A percentile compares a stretch with the other conserved stretches of the same genome.
Evolutionary conservation across 176 grass and related monocot species (phyloP).

Genomic region (Areca catechu): DNA sequence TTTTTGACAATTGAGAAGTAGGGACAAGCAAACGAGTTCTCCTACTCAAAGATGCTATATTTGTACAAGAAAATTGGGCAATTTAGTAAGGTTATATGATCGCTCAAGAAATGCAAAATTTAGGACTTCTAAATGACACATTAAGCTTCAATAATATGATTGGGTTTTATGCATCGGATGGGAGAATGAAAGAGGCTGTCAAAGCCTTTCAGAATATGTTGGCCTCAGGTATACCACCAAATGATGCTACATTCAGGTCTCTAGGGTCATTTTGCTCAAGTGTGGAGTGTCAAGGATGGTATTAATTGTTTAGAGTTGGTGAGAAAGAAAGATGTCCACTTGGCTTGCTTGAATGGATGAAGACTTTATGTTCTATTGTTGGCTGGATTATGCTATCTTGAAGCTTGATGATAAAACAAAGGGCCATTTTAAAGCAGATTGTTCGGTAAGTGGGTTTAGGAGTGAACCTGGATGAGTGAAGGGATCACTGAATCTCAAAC

Average conservation of each 20-base stretch:
- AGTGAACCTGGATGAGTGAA: conserved; percentile 7
- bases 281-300: conserved; percentile 33
- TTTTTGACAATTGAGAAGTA: conserved; percentile 66
- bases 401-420: conserved; percentile 17
- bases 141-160: conserved; percentile 61
- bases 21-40: conserved; percentile 72
- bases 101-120: conserved; percentile 69
- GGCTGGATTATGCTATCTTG: conserved; percentile 23
- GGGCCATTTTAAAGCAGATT: conserved; percentile 8
- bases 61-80: conserved; percentile 63
- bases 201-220: conserved; percentile 74
- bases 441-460: background rate
- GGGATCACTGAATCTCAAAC: conserved; percentile 11
- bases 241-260: conserved; percentile 71
- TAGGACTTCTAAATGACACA: conserved; percentile 46
- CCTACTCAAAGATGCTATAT: conserved; percentile 65
- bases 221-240: conserved; percentile 37
- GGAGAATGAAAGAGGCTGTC: conserved; percentile 43
- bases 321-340: conserved; percentile 31
- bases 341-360: conserved; percentile 58
- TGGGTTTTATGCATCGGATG: conserved; percentile 45
- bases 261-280: conserved; percentile 53
- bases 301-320: conserved; percentile 47
- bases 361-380: conserved; percentile 28
- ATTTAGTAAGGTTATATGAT: conserved; percentile 53